Conservation (phyloP, 345 rosid species). For the Euphorbia lathyris region DNA sequence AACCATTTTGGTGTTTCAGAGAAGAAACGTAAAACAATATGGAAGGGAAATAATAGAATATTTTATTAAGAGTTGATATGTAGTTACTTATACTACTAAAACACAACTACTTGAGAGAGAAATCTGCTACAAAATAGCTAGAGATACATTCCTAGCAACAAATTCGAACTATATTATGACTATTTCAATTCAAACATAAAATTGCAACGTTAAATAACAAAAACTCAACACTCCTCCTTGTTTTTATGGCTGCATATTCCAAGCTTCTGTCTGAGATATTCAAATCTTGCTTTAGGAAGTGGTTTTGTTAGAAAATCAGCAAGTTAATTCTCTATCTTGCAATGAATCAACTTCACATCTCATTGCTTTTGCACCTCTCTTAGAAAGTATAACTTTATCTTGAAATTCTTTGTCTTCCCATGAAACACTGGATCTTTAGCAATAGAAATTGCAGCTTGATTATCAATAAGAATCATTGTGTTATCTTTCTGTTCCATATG, state of each 20-base stretch:
- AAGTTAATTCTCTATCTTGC: background rate
- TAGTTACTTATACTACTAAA: too few relatives aligned
- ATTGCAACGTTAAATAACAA: too few relatives aligned
- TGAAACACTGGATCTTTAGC: background rate
- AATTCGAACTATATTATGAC: too few relatives aligned
- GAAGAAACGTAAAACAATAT: too few relatives aligned
- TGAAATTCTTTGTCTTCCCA: background rate
- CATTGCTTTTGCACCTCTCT: background rate
- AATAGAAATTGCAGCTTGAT: background rate
- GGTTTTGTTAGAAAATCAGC: background rate
- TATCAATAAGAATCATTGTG: background rate
- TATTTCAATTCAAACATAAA: too few relatives aligned
- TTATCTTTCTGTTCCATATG: background rate
- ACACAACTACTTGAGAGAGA: too few relatives aligned
- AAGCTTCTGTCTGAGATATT: background rate
- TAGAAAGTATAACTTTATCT: background rate
- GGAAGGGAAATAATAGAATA: too few relatives aligned
- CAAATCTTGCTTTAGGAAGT: slow-evolving; percentile 4
- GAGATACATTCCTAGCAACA: too few relatives aligned
- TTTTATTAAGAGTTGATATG: too few relatives aligned
- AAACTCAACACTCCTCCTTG: background rate
- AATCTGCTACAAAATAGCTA: too few relatives aligned
- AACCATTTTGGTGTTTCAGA: too few relatives aligned
- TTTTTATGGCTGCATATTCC: background rate
- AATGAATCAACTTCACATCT: background rate